Evolutionary conservation across 768 basidiomycete genomes (phyloP).

Genomic region (Lactifluus echinatus): DNA sequence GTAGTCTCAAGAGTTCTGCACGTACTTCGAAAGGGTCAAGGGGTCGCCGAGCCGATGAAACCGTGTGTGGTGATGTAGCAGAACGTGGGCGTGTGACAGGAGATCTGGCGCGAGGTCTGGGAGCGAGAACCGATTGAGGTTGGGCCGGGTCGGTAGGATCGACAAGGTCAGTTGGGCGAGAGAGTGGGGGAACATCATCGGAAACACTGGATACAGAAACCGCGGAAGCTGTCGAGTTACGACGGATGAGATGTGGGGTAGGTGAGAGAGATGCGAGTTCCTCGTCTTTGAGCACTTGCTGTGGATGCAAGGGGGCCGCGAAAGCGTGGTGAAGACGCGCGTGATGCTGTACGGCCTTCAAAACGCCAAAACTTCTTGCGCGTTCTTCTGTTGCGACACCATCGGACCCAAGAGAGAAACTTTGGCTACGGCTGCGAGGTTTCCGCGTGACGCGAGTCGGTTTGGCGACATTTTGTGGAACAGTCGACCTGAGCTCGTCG

Average conservation of each 20-base stretch:
- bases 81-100: not conserved
- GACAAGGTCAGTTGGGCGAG: constrained; percentile 2
- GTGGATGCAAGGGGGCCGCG: constrained; percentile 20
- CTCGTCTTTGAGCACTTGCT: constrained; percentile 11
- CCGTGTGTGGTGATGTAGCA: not conserved
- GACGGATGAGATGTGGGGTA: constrained; percentile 32
- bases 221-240: constrained; percentile 34
- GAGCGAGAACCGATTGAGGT: constrained; percentile 24
- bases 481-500: constrained; percentile 37
- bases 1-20: constrained; percentile 25
- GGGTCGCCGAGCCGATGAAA: not conserved
- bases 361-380: constrained; percentile 40
- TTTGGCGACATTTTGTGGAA: constrained; percentile 22
- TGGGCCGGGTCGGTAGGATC: constrained; percentile 23
- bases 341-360: constrained; percentile 57
- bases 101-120: constrained; percentile 1
- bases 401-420: constrained; percentile 42
- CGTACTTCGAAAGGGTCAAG: constrained; percentile 25
- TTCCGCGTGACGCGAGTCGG: constrained; percentile 24
- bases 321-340: constrained; percentile 55
- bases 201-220: constrained; percentile 20
- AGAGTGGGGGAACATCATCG: constrained; percentile 13
- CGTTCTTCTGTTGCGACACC: constrained; percentile 34
- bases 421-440: constrained; percentile 48
- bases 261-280: constrained; percentile 19